phyloP scores from a whole-genome alignment of 495 filamentous ascomycete genomes.

The Annulohypoxylon moriforme region DNA sequence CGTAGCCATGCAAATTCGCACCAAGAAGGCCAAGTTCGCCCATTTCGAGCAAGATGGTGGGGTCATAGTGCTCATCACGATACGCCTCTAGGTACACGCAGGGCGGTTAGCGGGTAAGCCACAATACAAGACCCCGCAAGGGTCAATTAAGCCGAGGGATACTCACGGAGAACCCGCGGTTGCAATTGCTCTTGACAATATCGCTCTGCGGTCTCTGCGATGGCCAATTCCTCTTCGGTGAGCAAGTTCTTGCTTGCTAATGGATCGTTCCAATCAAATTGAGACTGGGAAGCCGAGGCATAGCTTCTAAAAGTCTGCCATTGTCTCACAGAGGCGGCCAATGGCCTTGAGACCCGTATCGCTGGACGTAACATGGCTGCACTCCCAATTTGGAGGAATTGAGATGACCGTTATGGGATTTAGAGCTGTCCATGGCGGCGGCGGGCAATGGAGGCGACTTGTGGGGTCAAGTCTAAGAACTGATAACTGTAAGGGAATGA shows the following conservation, averaged over 20 bases:
- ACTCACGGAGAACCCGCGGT: constrained; percentile 87
- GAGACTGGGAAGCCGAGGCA: constrained; percentile 55
- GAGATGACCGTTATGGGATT: constrained; percentile 19
- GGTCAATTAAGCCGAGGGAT: constrained; percentile 11
- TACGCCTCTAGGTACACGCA: constrained; percentile 85
- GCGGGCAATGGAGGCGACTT: constrained; percentile 17
- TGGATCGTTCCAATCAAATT: constrained; percentile 95
- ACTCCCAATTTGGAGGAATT: constrained; percentile 33
- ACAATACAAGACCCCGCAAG: background rate
- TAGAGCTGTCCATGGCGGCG: constrained; percentile 22
- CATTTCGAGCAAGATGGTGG: constrained; percentile 91
- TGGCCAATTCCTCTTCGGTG: constrained; percentile 90
- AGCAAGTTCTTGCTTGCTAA: constrained; percentile 76
- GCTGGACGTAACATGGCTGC: constrained; percentile 43
- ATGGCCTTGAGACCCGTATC: constrained; percentile 35
- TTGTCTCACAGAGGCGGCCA: constrained; percentile 16
- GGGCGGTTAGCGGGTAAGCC: constrained; percentile 21
- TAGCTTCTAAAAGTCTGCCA: constrained; percentile 47
- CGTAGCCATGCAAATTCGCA: constrained; percentile 91
- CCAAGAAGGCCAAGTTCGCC: constrained; percentile 92
- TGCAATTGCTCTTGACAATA: constrained; percentile 92
- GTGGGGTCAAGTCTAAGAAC: constrained; percentile 30
- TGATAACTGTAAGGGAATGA: constrained; percentile 20
- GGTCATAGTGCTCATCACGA: constrained; percentile 91
- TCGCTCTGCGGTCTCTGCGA: constrained; percentile 85